A percentile compares a stretch with the other conserved stretches of the same genome.
Evolutionary conservation across 495 filamentous ascomycete genomes (phyloP).

Genomic region (Talaromyces proteolyticus): DNA sequence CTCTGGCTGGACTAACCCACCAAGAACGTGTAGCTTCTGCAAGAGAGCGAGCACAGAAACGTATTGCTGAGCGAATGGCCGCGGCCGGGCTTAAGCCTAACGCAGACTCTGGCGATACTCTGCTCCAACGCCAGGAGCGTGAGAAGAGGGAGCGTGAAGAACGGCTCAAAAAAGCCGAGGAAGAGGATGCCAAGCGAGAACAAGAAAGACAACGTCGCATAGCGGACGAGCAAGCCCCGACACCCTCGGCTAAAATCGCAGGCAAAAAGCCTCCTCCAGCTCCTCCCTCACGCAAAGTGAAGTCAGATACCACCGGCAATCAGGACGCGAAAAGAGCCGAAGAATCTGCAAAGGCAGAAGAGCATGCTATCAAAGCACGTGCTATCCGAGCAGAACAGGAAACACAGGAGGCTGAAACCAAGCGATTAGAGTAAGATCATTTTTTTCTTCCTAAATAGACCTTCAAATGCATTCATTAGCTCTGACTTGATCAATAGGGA

Average conservation of each 20-base stretch:
- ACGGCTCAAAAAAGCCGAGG: conserved; percentile 81
- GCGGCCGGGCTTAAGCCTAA: conserved; percentile 85
- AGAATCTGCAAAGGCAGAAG: conserved; percentile 50
- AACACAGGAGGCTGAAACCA: conserved; percentile 67
- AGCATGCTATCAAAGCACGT: conserved; percentile 41
- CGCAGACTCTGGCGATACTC: conserved; percentile 60
- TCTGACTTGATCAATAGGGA: conserved; percentile 51
- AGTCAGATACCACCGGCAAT: conserved; percentile 55
- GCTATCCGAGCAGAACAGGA: conserved; percentile 63
- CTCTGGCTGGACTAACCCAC: conserved; percentile 69
- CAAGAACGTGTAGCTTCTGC: conserved; percentile 95
- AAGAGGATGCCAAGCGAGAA: conserved; percentile 90
- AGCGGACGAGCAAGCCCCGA: conserved; percentile 70
- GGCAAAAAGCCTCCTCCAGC: conserved; percentile 83
- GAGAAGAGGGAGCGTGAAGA: conserved; percentile 85
- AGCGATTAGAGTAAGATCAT: conserved; percentile 74
- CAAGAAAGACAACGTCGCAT: conserved; percentile 80
- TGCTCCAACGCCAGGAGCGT: conserved; percentile 79
- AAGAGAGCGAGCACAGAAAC: conserved; percentile 91
- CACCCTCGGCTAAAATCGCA: conserved; percentile 47
- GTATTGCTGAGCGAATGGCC: conserved; percentile 96
- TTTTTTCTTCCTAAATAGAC: neutral
- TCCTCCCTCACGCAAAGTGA: conserved; percentile 68
- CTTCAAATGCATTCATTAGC: conserved; percentile 11
- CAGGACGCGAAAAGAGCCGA: conserved; percentile 50